Evolutionary conservation across 2,329 filamentous ascomycete species (phyloP), one percentile per base, ranked within the genome.

Genomic region (Penicillium sp.): DNA sequence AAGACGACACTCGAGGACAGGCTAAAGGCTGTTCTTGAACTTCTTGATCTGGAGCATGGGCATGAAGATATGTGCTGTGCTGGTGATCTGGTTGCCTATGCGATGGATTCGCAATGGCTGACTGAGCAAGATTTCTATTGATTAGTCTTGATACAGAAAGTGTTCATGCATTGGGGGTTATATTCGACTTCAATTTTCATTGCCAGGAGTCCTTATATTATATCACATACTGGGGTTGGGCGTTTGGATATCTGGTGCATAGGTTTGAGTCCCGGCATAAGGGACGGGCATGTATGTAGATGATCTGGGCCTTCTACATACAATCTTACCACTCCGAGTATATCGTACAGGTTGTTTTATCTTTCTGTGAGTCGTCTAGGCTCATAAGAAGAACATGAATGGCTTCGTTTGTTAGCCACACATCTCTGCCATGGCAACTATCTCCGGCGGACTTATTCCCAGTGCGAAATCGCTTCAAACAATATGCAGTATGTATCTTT

Each of bases 21-120:
- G 44, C 52, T 74, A 2, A 40, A 60, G 8, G 47, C 58, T 4
- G 63, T 72, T 19, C 55, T 71, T 14, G 61, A 64, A 14, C 63
- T 74, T 25, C 53, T 74, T 25, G 64, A 72, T 53, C 49, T 72
- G 5, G 65, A 72, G 38, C 50, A 67, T 25, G 68, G 70, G 5
- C 64, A 69, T 44, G 66, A 72, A 36, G 68, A 70, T 28, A 69
- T 74, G 65, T 71, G 66, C 38, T 73, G 70, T 59, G 69, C 71
- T 1, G 71, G 70, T 10, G 71, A 73, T 56, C 50, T 74, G 33
- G 69, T 74, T 6, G 70, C 71, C 10, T 72, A 71, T 51, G 71
- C 71, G 8, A 72, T 74, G 59, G 70, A 72, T 41, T 68, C 67
- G 18, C 61, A 68, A 34, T 74, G 71, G 71, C 49, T 74, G 44